phyloP scores from a whole-genome alignment of 225 moss, liverwort and hornwort species.

The Anthoceros angustus region DNA sequence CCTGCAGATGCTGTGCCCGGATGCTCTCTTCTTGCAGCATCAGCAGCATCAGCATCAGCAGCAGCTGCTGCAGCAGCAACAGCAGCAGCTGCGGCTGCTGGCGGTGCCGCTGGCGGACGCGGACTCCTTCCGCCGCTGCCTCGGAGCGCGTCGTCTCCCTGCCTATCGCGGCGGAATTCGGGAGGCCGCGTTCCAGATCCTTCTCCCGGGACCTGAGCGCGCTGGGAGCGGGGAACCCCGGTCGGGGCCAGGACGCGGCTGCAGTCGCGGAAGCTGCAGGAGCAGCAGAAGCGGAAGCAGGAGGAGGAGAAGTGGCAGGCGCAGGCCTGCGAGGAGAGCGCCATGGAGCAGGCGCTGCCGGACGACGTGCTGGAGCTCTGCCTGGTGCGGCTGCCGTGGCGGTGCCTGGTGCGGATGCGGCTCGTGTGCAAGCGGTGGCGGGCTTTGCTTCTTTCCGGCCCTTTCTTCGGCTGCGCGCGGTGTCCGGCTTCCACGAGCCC shows the following conservation, averaged over 20 bases:
- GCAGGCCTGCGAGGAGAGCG: slow-evolving; percentile 12
- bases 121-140: too few species aligned
- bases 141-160: neutral
- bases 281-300: slow-evolving; percentile 15
- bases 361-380: slow-evolving; percentile 20
- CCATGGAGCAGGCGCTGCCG: slow-evolving; percentile 18
- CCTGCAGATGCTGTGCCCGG: too few species aligned
- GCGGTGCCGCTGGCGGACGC: too few species aligned
- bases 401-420: slow-evolving; percentile 15
- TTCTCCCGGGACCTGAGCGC: neutral
- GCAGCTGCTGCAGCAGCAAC: too few species aligned
- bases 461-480: slow-evolving; percentile 13
- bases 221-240: slow-evolving; percentile 7
- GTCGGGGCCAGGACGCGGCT: slow-evolving; percentile 15
- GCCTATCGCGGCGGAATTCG: neutral
- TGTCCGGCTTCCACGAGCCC: slow-evolving; percentile 17
- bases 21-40: too few species aligned
- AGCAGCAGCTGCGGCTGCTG: too few species aligned
- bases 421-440: slow-evolving; percentile 23
- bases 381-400: slow-evolving; percentile 19
- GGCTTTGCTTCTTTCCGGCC: slow-evolving; percentile 17
- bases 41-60: too few species aligned
- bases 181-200: neutral
- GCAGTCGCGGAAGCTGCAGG: slow-evolving; percentile 17
- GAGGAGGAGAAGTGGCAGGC: slow-evolving; percentile 21